Base-by-base conservation (phyloP, 78 protist genomes). In the Capsaspora owczarzaki region DNA sequence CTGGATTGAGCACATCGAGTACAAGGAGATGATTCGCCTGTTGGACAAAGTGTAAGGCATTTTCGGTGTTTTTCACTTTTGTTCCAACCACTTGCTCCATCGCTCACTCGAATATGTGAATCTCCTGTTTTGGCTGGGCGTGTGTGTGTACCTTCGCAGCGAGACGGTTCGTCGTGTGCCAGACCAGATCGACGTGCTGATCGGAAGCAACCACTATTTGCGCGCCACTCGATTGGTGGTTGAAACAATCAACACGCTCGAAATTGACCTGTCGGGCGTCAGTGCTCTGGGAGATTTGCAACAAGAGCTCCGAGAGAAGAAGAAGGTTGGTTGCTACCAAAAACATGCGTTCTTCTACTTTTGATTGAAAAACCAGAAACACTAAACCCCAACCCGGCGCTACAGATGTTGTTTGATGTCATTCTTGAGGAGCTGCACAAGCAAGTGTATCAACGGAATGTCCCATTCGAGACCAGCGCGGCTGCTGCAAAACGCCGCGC, bases 11-110 rank as follows among this genome's bases (percentile, higher is more conserved):
- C 72, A 63, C 72, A 41, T 63, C 43, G 72, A 63, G 41, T 12
- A 29, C 72, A 63, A 63, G 72, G 72, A 63, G 41, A 63, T 63
- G 72, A 29, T 63, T 25, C 72, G 72, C 41, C 72, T 63, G 38
- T 2, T 63, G 19, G 41, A 35, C 35, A 3, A 12, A 56, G 25
- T 56, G 66, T 56, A 25, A 6, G 66, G 12, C 35, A 2, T 29
- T 10, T 20, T 49, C 16, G 56, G 56, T 20, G 56, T 10, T 49
- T 10, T 49, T 49, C 16, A 49, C 16, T 49, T 16, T 16, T 16
- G 16, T 16, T 56, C 33, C 66, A 56, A 4, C 20, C 66, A 56
- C 66, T 25, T 29, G 51, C 51, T 46, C 25, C 12, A n/a, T 46
- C 51, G 51, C 51, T 46, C 51, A 46, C 51, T 46, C 51, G 56